Base-by-base conservation (phyloP, 352 stramenopile genomes). In the Pythium volutum region DNA sequence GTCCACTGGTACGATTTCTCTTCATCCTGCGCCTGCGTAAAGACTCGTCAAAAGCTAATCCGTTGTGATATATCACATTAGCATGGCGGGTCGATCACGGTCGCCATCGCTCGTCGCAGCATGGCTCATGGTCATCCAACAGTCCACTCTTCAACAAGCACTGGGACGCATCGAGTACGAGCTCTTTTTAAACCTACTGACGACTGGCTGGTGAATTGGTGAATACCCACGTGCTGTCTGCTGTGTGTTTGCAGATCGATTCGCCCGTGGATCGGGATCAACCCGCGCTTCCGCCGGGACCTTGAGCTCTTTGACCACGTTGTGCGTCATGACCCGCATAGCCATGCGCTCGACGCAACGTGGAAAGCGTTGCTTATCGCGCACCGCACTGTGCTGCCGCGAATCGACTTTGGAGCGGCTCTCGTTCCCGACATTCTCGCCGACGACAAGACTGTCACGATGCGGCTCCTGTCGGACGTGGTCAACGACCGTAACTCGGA, bases 261-360 rank as follows among this genome's bases (percentile, higher is more conserved):
- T 41, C 79, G 83, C 1, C 80, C 83, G 34, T 92, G 83, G 83
- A 79, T 92, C 27, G 74, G 76, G 18, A 84, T 88, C 52, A 92
- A 92, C 34, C 23, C 66, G 3, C 66, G 77, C 38, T 92, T 92
- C 41, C 74, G 71, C 22, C 51, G 29, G 4, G 75, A 90, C 55
- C 60, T 92, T 18, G 31, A 69, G 22, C 53, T 79, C 29, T 87
- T 89, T 34, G 60, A 71, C 14, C 25, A 55, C 9, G 55, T 77
- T 2, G 36, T 74, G 6, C 51, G 12, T 4, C 22, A n/a, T 14
- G 15, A 14, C 3, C 16, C 23, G 15, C 18, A 38, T 2, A 26
- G 18, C 10, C 4, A 23, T 3, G 16, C 16, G 1, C 8, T 27
- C 15, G 41, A 41, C 0, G 8, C n/a, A 2, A 1, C 22, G 36